phyloP scores from a whole-genome alignment of 129 eudicot genomes.

The Tagetes erecta region DNA sequence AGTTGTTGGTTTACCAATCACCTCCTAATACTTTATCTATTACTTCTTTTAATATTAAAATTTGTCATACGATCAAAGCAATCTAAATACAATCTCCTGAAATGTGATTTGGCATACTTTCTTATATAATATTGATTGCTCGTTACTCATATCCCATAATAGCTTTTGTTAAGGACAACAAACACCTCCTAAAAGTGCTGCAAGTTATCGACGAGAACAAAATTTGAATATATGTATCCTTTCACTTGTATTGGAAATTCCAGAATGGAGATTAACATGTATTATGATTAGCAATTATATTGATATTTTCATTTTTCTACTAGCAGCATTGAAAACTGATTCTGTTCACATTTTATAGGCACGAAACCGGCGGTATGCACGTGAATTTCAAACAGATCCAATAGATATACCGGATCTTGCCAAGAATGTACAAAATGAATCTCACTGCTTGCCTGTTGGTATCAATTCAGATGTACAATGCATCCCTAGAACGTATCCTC shows the following conservation, averaged over 20 bases:
- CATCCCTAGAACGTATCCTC: conserved; percentile 57
- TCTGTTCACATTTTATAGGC: conserved; percentile 40
- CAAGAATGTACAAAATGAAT: conserved; percentile 42
- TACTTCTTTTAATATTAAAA: not conserved
- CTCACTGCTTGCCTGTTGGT: conserved; percentile 43
- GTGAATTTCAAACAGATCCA: conserved; percentile 48
- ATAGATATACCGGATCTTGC: conserved; percentile 35
- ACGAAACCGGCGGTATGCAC: conserved; percentile 50
- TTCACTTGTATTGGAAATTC: conserved; percentile 4
- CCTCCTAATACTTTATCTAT: not conserved
- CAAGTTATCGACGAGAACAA: conserved; percentile 1
- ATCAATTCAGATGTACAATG: conserved; percentile 42
- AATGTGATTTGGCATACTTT: not conserved
- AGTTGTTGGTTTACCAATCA: not conserved
- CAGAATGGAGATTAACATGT: not conserved
- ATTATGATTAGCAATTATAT: conserved; percentile 9
- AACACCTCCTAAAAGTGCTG: conserved; percentile 14
- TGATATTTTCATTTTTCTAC: conserved; percentile 4
- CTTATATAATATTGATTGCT: not conserved
- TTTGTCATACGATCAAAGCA: not conserved
- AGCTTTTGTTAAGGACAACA: not conserved
- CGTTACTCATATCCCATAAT: not conserved
- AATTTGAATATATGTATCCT: not conserved
- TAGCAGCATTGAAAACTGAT: not conserved
- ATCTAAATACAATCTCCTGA: not conserved